Conservation (phyloP, 371 early-diverging fungal genomes). For the Batkoa obscura region DNA sequence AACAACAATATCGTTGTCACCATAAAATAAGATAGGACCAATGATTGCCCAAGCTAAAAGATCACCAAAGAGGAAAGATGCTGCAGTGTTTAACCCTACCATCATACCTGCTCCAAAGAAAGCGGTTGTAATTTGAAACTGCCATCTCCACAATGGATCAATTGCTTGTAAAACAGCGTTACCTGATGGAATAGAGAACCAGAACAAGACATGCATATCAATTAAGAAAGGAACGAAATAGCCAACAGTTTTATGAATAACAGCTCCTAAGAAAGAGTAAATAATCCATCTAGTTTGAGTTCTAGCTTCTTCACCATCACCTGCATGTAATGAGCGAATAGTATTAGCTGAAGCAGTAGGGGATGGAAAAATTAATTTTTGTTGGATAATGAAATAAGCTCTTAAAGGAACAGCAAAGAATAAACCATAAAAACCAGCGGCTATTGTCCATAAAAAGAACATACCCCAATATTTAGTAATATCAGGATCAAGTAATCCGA, state of each 20-base stretch:
- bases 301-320: slow-evolving; percentile 16
- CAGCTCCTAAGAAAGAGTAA: background rate
- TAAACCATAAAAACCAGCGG: slow-evolving; percentile 46
- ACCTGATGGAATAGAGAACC: slow-evolving; percentile 25
- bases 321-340: slow-evolving; percentile 36
- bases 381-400: slow-evolving; percentile 44
- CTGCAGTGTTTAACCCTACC: slow-evolving; percentile 32
- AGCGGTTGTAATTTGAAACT: slow-evolving; percentile 6
- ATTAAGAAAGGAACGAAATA: slow-evolving; percentile 29
- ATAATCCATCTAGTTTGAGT: slow-evolving; percentile 9
- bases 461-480: slow-evolving; percentile 20
- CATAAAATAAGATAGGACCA: slow-evolving; percentile 19
- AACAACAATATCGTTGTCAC: background rate
- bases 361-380: slow-evolving; percentile 51
- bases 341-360: slow-evolving; percentile 48
- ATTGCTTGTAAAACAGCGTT: slow-evolving; percentile 23
- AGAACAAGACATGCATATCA: slow-evolving; percentile 34
- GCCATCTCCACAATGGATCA: background rate
- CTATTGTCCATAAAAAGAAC: slow-evolving; percentile 29
- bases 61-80: slow-evolving; percentile 31
- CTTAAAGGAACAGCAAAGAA: slow-evolving; percentile 63
- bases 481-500: slow-evolving; percentile 27
- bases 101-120: slow-evolving; percentile 44
- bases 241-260: slow-evolving; percentile 14
- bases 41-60: slow-evolving; percentile 31